Base-by-base conservation (phyloP, 495 filamentous ascomycete genomes). In the Annulohypoxylon moriforme region DNA sequence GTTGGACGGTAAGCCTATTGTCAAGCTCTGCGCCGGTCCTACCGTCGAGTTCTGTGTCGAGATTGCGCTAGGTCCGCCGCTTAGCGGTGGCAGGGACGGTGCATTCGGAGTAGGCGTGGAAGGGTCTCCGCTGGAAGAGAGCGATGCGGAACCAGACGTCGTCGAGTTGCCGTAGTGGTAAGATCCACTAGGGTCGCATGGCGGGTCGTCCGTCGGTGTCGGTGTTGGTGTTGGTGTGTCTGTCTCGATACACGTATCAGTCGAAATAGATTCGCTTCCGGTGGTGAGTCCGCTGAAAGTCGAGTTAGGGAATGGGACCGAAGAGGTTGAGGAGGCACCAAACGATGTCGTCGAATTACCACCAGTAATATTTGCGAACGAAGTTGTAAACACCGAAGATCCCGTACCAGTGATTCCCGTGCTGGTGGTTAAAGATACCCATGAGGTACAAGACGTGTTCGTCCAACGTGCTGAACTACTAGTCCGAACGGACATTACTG, bases 181-280 rank as follows among this genome's bases (percentile, higher is more conserved):
- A 33, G 22, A 40, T 22, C 60, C 68, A 20, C 24, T 57, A 11
- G 33, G 9, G 9, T 40, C 4, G 0, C 38, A 40, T 49, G 40
- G 18, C 25, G 4, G 1, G 14, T 14, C 13, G 1, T 40, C 36
- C 5, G 36, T 40, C 8, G 62, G 31, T 13, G 38, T 47, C 18
- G 53, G 25, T 16, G 52, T 46, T 10, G 44, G 34, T 5, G 60
- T 64, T 16, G 38, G n/a, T 0, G 50, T 61, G 11, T 55, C 33
- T 20, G 64, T 60, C 31, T 46, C 4, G 6, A n/a, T 44, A 49
- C 70, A 73, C 16, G 70, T 69, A 62, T 73, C 70, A 7, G n/a
- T 61, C 11, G 61, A 61, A 4, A 1, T 4, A 18, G 8, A 44
- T 4, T 20, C 56, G 33, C 38, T 62, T 50, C 33, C 31, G 11